phyloP scores from a whole-genome alignment of 2,329 filamentous ascomycete genomes.

The Fusarium mexicanum region DNA sequence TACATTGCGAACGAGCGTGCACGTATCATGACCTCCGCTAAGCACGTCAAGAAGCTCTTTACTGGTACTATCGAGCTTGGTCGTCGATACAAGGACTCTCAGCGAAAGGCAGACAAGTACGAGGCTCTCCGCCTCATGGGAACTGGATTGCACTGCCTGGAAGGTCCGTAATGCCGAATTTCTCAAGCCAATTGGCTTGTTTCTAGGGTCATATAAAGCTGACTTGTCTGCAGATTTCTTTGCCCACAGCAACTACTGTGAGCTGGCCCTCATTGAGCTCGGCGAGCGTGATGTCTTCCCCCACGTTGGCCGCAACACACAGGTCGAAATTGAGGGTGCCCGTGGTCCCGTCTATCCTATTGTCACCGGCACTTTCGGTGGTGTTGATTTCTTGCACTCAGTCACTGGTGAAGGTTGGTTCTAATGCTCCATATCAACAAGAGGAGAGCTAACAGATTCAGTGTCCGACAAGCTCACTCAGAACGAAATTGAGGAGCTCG shows the following conservation, averaged over 20 bases:
- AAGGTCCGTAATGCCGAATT: constrained; percentile 59
- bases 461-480: constrained; percentile 91
- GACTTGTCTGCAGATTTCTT: constrained; percentile 72
- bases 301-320: constrained; percentile 82
- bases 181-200: background rate
- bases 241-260: constrained; percentile 92
- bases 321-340: constrained; percentile 74
- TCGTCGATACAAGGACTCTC: constrained; percentile 70
- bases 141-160: constrained; percentile 88
- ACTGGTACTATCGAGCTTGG: constrained; percentile 80
- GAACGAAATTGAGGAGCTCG: constrained; percentile 88
- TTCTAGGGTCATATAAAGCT: background rate
- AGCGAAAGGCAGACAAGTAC: constrained; percentile 77
- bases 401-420: constrained; percentile 73
- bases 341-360: constrained; percentile 77
- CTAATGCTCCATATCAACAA: background rate
- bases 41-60: constrained; percentile 79
- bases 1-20: constrained; percentile 89
- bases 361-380: constrained; percentile 92
- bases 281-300: constrained; percentile 86
- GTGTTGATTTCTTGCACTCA: constrained; percentile 92
- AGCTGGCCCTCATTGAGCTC: constrained; percentile 87
- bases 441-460: constrained; percentile 42
- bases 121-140: constrained; percentile 88
- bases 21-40: constrained; percentile 83